phyloP scores from a whole-genome alignment of 495 filamentous ascomycete genomes.

The Neurospora hispaniola region DNA sequence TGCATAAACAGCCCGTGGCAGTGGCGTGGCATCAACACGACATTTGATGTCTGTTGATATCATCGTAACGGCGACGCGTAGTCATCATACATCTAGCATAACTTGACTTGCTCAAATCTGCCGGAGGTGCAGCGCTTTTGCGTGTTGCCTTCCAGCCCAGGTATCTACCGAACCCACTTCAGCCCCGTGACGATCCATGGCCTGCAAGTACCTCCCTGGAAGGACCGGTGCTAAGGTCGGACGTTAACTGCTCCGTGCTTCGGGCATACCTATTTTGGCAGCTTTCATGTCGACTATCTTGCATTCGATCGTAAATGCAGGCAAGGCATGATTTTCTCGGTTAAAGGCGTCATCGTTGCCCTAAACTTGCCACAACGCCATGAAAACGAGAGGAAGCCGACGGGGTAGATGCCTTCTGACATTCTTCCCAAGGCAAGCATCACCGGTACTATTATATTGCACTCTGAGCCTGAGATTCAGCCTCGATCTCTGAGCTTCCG shows the following conservation, averaged over 20 bases:
- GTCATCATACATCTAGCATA: not conserved
- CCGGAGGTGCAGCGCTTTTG: not conserved
- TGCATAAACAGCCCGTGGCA: not conserved
- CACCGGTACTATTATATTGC: not conserved
- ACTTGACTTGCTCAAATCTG: not conserved
- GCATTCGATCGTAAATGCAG: not conserved
- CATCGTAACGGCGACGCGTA: not conserved
- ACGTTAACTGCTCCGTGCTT: not conserved
- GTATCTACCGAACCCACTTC: not conserved
- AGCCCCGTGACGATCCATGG: not conserved
- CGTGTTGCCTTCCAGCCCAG: not conserved
- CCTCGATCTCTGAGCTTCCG: not conserved
- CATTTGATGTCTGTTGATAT: not conserved
- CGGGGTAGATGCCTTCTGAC: not conserved
- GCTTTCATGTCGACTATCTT: not conserved
- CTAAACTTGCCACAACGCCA: not conserved
- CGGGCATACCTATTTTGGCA: not conserved
- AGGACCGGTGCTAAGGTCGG: not conserved
- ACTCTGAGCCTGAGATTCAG: not conserved
- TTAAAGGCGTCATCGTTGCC: not conserved
- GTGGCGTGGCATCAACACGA: not conserved
- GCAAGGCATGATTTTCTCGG: not conserved
- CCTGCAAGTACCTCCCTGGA: not conserved
- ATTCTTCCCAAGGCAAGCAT: not conserved
- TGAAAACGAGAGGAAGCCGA: not conserved